Evolutionary conservation across 495 filamentous ascomycete genomes (phyloP), one percentile per base, ranked within the genome.

Genomic region (Elaphomyces granulatus): DNA sequence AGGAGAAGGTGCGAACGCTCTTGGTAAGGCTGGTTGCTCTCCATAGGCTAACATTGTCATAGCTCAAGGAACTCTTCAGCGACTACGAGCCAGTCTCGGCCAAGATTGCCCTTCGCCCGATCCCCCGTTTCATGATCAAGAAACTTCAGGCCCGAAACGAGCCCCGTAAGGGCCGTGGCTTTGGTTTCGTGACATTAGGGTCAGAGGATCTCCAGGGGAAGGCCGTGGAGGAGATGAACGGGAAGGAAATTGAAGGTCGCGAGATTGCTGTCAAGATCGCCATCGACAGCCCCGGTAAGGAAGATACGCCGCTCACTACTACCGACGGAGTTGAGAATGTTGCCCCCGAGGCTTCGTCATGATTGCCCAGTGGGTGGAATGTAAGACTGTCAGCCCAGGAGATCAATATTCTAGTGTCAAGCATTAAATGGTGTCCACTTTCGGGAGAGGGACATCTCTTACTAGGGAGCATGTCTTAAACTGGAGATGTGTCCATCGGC

Each of bases 221-320:
- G 77, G 90, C 92, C 38, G 87, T 95, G 44, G 59, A 67, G 20
- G 90, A 96, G 69, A 98, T 98, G 90, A 94, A 98, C 63, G 90
- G 87, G 60, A 95, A 93, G 77, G 82, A 90, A 49, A 84, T 96
- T 43, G 90, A 95, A 55, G 92, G 92, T 34, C 88, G 90, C 49
- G 90, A 95, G 72, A 96, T 98, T 52, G 92, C 90, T 45, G 90
- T 98, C 68, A 98, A 98, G 81, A 84, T 98, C 49, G 90, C 90
- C 58, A 96, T 98, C 53, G 90, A 98, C 65, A 94, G 87, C 75
- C 90, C 90, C 44, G 87, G 90, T 63, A 98, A 96, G 77, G 88
- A 94, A 53, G 90, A 96, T 42, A 81, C 90, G 44, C 42, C 59
- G 42, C n/a, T n/a, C n/a, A 51, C 65, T n/a, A 55, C 60, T 12